Evolutionary conservation across 352 stramenopile genomes (phyloP).

Genomic region (Phytophthora pseudosyringae): DNA sequence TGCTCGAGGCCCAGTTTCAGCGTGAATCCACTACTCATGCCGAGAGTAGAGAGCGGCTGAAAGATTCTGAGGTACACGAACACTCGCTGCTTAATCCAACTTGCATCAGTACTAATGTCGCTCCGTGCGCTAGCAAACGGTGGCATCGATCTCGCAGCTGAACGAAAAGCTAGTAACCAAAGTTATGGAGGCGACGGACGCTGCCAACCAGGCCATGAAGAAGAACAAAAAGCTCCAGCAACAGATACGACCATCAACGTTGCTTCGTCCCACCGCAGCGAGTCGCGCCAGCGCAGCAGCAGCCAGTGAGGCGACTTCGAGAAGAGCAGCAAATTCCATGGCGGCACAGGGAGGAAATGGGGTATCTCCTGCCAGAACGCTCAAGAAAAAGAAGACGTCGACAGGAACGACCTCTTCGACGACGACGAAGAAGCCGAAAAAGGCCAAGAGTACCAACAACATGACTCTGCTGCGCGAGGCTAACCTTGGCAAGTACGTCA

Average conservation of each 20-base stretch:
- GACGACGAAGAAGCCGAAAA: slow-evolving; percentile 49
- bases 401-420: slow-evolving; percentile 12
- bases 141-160: slow-evolving; percentile 66
- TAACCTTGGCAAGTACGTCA: slow-evolving; percentile 72
- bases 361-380: slow-evolving; percentile 6
- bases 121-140: slow-evolving; percentile 52
- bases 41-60: slow-evolving; percentile 51
- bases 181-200: slow-evolving; percentile 66
- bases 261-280: slow-evolving; percentile 60
- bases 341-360: slow-evolving; percentile 1
- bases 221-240: slow-evolving; percentile 63
- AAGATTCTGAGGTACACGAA: slow-evolving; percentile 56
- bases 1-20: slow-evolving; percentile 47
- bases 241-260: slow-evolving; percentile 52
- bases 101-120: not conserved
- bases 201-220: slow-evolving; percentile 60
- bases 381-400: slow-evolving; percentile 36
- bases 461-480: slow-evolving; percentile 64
- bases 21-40: slow-evolving; percentile 53
- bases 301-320: slow-evolving; percentile 20
- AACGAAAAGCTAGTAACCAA: slow-evolving; percentile 78
- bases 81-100: not conserved
- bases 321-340: slow-evolving; percentile 23
- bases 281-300: slow-evolving; percentile 49
- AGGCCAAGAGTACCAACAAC: slow-evolving; percentile 56